Base-by-base conservation (phyloP, 2,329 filamentous ascomycete genomes). In the Penicillium sp. region DNA sequence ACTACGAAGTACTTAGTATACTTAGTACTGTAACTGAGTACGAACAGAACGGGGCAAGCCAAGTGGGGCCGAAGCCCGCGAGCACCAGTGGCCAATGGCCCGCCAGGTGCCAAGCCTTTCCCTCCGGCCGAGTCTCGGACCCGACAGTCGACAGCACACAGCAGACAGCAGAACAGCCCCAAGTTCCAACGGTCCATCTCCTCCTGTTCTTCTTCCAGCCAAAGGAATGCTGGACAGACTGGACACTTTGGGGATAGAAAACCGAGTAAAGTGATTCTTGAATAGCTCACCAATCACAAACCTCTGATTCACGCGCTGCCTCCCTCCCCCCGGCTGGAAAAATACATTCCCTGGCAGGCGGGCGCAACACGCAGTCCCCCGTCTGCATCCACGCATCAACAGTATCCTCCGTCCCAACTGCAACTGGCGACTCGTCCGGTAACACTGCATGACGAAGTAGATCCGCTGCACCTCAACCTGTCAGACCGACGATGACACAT, bases 91-190 rank as follows among this genome's bases (percentile, higher is more conserved):
- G 49, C 17, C 4, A 3, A 20, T 20, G 20, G 20, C 20, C 0
- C 34, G 39, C 25, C 25, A 25, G 25, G 25, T 31, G 49, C 49
- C 49, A 38, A 37, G 34, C 20, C 37, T 22, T 8, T 22, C 39
- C 39, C 17, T 34, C 53, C 66, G 66, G 66, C 65, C 66, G 65
- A 68, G 62, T 54, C 57, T 67, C 66, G 66, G 66, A 59, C 35
- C 66, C 66, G 66, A 62, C 25, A 4, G 12, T 1, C 20, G 20
- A 20, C 20, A 20, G 20, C 20, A 20, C 2, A 1, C 20, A 20
- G 20, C 20, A 15, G 39, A 5, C 28, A 6, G 28, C 28, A 31
- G 28, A 25, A 25, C 25, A 25, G 25, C 25, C 14, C 15, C 5
- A 34, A 49, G 20, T 20, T 20, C 20, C 20, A 20, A 20, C 47